Conservation (phyloP, 108 stramenopile genomes). For the Nitzschia putrida region DNA sequence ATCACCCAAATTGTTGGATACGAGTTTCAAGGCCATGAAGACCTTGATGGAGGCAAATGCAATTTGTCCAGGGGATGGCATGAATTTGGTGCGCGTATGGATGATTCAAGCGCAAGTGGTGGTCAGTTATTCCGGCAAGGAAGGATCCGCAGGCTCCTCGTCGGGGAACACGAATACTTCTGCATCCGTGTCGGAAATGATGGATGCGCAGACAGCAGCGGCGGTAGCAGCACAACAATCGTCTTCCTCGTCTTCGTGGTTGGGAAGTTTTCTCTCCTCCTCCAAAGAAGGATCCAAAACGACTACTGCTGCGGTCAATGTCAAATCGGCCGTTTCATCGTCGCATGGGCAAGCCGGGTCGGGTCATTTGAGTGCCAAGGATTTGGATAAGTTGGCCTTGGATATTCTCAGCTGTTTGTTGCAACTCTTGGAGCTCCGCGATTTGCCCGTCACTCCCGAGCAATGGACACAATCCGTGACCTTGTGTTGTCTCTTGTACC, state of each 20-base stretch:
- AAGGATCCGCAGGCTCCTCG: not conserved
- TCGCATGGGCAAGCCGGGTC: slow-evolving; percentile 42
- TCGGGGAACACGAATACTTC: not conserved
- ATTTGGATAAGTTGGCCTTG: slow-evolving; percentile 50
- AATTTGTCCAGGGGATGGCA: slow-evolving; percentile 71
- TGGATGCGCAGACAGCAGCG: not conserved
- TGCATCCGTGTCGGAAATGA: not conserved
- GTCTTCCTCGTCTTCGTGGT: slow-evolving; percentile 28
- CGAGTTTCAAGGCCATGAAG: slow-evolving; percentile 71
- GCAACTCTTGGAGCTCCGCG: slow-evolving; percentile 42
- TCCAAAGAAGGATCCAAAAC: slow-evolving; percentile 8
- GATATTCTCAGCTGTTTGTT: slow-evolving; percentile 55
- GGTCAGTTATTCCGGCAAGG: slow-evolving; percentile 34
- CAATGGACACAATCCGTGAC: slow-evolving; percentile 48
- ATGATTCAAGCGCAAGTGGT: slow-evolving; percentile 75
- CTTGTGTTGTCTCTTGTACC: slow-evolving; percentile 42
- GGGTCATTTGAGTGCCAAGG: slow-evolving; percentile 40
- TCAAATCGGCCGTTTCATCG: slow-evolving; percentile 30
- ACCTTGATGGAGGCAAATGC: slow-evolving; percentile 77
- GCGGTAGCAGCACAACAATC: not conserved
- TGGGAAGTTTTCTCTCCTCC: slow-evolving; percentile 36
- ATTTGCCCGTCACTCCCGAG: slow-evolving; percentile 41
- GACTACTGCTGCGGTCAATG: slow-evolving; percentile 9
- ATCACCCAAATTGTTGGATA: slow-evolving; percentile 52
- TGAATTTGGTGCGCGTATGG: slow-evolving; percentile 74